A percentile compares a stretch with the other conserved stretches of the same genome.
Evolutionary conservation across 2,329 filamentous ascomycete species (phyloP).

Genomic region (Microascus cirrosus): DNA sequence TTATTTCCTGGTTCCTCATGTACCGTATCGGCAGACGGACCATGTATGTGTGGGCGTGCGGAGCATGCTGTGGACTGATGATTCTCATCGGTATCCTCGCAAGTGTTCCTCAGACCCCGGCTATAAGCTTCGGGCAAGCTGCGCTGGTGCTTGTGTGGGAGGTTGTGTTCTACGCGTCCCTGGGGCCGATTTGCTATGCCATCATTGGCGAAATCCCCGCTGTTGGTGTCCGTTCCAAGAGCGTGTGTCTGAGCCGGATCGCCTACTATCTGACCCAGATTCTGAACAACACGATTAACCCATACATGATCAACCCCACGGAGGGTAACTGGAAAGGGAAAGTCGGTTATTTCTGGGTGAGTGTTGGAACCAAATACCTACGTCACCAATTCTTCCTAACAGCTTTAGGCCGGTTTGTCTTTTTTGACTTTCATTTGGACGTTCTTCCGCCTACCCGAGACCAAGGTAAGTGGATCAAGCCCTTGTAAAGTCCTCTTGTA

Average conservation of each 20-base stretch:
- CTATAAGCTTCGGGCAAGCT: neutral
- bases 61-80: constrained; percentile 22
- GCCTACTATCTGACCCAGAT: constrained; percentile 42
- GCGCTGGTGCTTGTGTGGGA: neutral
- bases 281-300: constrained; percentile 13
- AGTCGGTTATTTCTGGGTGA: constrained; percentile 29
- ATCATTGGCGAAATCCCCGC: constrained; percentile 78
- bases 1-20: constrained; percentile 31
- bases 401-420: constrained; percentile 13
- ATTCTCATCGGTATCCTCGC: constrained; percentile 28
- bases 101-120: constrained; percentile 16
- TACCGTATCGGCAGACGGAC: constrained; percentile 29
- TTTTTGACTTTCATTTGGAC: constrained; percentile 32
- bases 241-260: constrained; percentile 74
- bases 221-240: constrained; percentile 78
- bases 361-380: constrained; percentile 14
- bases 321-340: constrained; percentile 24
- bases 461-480: constrained; percentile 22
- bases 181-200: constrained; percentile 64
- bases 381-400: neutral
- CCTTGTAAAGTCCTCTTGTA: neutral
- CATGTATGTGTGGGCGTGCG: constrained; percentile 30
- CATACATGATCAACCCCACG: constrained; percentile 24
- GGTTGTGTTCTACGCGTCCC: neutral
- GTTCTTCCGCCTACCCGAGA: constrained; percentile 41